Conservation (phyloP, 257 asterid species). For the Anisodus tanguticus region DNA sequence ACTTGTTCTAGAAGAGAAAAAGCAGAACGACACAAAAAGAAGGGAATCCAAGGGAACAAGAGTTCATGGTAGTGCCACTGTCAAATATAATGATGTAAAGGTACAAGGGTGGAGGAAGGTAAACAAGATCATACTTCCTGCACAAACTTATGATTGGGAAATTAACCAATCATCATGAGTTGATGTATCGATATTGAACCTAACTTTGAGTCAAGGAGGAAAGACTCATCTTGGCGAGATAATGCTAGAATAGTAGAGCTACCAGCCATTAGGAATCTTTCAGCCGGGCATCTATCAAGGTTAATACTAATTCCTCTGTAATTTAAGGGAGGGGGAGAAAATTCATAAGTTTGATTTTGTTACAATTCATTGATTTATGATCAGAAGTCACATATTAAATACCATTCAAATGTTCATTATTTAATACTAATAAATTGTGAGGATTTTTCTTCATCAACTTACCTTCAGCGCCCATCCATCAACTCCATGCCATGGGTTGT, state of each 20-base stretch:
- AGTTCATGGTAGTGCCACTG: neutral
- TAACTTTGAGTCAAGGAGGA: conserved; percentile 9
- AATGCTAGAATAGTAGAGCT: conserved; percentile 1
- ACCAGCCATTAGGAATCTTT: neutral
- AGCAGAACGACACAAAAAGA: neutral
- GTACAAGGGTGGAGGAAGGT: neutral
- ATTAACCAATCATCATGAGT: neutral
- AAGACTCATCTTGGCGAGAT: neutral
- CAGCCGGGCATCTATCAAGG: neutral
- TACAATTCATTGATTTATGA: neutral
- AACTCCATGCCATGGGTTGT: conserved; percentile 85
- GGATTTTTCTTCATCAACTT: conserved; percentile 11
- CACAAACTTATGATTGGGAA: neutral
- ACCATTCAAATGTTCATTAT: neutral
- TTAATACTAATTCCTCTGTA: conserved; percentile 14
- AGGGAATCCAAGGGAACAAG: neutral
- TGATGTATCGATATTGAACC: neutral
- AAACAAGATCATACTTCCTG: conserved; percentile 19
- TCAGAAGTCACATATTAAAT: neutral
- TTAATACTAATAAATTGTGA: neutral
- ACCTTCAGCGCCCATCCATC: conserved; percentile 91
- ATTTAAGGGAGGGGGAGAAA: neutral
- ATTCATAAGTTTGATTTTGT: neutral
- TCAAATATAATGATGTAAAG: neutral
- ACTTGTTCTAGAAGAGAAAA: conserved; percentile 19